phyloP scores from a whole-genome alignment of 2,329 filamentous ascomycete species.

The Botrytis tulipae region DNA sequence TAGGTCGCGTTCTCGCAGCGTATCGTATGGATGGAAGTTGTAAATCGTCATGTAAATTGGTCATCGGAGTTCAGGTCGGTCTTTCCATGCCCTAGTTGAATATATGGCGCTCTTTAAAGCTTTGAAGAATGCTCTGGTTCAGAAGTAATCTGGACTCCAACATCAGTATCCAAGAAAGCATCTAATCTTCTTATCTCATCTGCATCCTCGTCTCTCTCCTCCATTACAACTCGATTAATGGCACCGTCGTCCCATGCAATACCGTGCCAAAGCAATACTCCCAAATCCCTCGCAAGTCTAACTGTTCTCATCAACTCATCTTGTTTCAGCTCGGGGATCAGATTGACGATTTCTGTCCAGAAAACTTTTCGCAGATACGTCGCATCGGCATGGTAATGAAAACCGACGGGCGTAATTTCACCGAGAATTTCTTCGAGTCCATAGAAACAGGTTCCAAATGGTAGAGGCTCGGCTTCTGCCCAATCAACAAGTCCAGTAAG shows the following conservation, averaged over 20 bases:
- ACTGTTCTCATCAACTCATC: slow-evolving; percentile 40
- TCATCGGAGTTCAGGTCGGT: not conserved
- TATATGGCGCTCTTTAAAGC: not conserved
- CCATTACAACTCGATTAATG: slow-evolving; percentile 56
- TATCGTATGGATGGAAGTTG: not conserved
- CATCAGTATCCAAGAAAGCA: slow-evolving; percentile 30
- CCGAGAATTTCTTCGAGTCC: slow-evolving; percentile 61
- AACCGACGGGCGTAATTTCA: slow-evolving; percentile 38
- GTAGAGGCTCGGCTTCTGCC: slow-evolving; percentile 61
- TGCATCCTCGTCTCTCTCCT: slow-evolving; percentile 47
- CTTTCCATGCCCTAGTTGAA: not conserved
- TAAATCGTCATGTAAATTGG: not conserved
- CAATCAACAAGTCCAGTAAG: slow-evolving; percentile 60
- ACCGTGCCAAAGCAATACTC: slow-evolving; percentile 61
- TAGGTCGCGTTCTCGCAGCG: not conserved
- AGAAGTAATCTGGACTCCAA: not conserved
- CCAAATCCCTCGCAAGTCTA: slow-evolving; percentile 49
- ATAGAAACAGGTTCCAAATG: slow-evolving; percentile 59
- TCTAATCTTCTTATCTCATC: slow-evolving; percentile 54
- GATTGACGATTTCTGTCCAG: slow-evolving; percentile 46
- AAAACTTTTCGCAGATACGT: slow-evolving; percentile 47
- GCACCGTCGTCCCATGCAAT: slow-evolving; percentile 61
- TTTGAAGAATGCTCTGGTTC: not conserved
- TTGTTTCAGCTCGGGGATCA: slow-evolving; percentile 37
- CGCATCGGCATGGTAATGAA: slow-evolving; percentile 47